Conservation (phyloP, 805 yeast genomes). For the Teunomyces barrocoloradensis region DNA sequence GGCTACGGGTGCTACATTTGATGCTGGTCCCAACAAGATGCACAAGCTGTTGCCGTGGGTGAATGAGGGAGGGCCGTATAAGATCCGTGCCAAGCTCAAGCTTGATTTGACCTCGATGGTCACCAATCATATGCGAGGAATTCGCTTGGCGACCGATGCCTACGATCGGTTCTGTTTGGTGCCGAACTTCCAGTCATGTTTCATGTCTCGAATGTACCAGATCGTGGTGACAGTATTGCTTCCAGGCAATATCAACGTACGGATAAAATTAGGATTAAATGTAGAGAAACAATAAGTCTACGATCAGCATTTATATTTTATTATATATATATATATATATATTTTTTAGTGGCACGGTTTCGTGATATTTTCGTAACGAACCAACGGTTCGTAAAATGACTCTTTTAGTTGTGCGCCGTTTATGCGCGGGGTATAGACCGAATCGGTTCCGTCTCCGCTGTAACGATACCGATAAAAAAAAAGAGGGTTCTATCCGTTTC, state of each 20-base stretch:
- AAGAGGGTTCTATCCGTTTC: too few species aligned
- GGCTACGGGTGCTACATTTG: constrained; percentile 1
- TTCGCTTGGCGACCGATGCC: constrained; percentile 2
- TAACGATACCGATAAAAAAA: too few species aligned
- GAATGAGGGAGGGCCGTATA: not conserved
- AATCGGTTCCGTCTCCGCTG: too few species aligned
- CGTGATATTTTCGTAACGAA: too few species aligned
- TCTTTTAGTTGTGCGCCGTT: too few species aligned
- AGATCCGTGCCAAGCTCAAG: constrained; percentile 4
- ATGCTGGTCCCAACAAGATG: constrained; percentile 1
- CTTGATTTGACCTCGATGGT: constrained; percentile 13
- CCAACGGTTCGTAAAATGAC: too few species aligned
- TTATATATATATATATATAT: too few species aligned
- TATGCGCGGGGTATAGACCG: too few species aligned
- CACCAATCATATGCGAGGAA: constrained; percentile 11
- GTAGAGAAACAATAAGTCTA: not conserved
- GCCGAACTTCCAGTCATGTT: constrained; percentile 41
- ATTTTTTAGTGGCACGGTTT: too few species aligned
- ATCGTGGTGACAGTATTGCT: constrained; percentile 17
- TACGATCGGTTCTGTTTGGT: constrained; percentile 30
- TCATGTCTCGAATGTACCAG: constrained; percentile 31
- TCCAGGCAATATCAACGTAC: constrained; percentile 2
- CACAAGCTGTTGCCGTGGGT: constrained; percentile 11
- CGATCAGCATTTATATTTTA: too few species aligned
- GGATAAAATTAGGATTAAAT: constrained; percentile 1